These are phyloP conservation scores for Neolentinus lepideus DNA, from an alignment of 1,284 basidiomycete genomes.

Conservation along the genomic window DNA sequence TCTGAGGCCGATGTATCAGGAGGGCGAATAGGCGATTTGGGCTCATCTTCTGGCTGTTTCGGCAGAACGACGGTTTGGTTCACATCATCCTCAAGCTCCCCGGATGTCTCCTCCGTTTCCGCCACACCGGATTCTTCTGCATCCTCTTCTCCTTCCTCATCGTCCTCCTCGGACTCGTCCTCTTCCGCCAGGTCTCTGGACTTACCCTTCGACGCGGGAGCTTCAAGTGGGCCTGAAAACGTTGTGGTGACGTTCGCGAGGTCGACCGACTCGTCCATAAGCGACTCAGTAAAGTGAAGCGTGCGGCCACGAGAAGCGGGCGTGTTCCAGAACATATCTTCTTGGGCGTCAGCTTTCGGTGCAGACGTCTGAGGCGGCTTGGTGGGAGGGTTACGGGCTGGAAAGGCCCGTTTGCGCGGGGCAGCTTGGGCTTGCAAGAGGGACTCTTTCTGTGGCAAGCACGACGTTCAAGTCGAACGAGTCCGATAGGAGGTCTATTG, in stretches of 20 bases:
- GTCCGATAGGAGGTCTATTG: no score
- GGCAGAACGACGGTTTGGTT: conserved; percentile 8
- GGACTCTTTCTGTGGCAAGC: conserved; percentile 34
- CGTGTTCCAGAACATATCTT: conserved; percentile 56
- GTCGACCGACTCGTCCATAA: conserved; percentile 57
- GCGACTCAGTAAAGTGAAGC: conserved; percentile 51
- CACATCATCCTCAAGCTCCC: conserved; percentile 7
- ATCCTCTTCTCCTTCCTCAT: conserved; percentile 9
- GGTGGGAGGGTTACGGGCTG: conserved; percentile 8
- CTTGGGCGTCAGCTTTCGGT: conserved; percentile 25
- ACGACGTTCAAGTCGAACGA: no score
- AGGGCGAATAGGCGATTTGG: not conserved
- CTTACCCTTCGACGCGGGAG: not conserved
- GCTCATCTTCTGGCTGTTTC: not conserved
- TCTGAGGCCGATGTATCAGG: not conserved
- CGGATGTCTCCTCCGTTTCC: not conserved
- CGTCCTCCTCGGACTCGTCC: conserved; percentile 1
- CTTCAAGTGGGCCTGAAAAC: conserved; percentile 38
- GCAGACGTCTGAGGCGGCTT: conserved; percentile 15
- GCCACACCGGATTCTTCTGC: conserved; percentile 17
- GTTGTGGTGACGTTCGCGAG: conserved; percentile 42
- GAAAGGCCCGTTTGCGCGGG: conserved; percentile 4
- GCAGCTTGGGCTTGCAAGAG: conserved; percentile 21
- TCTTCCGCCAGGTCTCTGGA: not conserved
- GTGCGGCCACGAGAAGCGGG: conserved; percentile 47